Conservation (phyloP, 805 yeast genomes). For the Yarrowia sp. region DNA sequence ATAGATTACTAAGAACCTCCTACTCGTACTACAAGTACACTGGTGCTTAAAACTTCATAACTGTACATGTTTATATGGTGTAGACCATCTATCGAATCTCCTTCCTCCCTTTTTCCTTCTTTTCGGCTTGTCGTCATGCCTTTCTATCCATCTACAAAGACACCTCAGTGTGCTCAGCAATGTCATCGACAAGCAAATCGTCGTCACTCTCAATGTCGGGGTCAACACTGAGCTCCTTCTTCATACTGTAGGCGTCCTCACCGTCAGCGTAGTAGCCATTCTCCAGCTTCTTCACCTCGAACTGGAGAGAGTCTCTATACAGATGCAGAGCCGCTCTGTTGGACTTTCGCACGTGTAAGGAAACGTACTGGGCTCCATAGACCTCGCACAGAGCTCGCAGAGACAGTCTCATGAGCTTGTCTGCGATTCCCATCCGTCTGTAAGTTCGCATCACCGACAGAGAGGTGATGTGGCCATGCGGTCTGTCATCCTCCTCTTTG, state of each 20-base stretch:
- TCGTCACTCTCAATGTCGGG: constrained; percentile 45
- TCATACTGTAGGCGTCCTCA: constrained; percentile 97
- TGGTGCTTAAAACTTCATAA: constrained; percentile 10
- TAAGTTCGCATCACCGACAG: constrained; percentile 94
- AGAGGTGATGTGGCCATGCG: constrained; percentile 92
- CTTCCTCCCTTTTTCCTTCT: constrained; percentile 4
- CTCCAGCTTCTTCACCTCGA: constrained; percentile 83
- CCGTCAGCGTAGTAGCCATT: constrained; percentile 94
- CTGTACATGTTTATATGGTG: constrained; percentile 9
- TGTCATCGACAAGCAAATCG: constrained; percentile 43
- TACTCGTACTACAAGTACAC: not conserved
- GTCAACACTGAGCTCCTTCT: constrained; percentile 58
- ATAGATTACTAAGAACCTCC: not conserved
- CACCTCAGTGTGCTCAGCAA: constrained; percentile 40
- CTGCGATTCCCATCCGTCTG: constrained; percentile 94
- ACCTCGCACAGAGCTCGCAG: constrained; percentile 81
- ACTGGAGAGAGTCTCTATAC: constrained; percentile 82
- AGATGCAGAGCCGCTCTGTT: constrained; percentile 93
- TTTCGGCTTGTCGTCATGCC: not conserved
- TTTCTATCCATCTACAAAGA: constrained; percentile 2
- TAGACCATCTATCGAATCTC: not conserved
- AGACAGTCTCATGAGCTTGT: constrained; percentile 84
- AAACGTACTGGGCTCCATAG: constrained; percentile 81
- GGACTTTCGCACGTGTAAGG: constrained; percentile 91
- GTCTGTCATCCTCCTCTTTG: constrained; percentile 42